Base-by-base conservation (phyloP, 768 basidiomycete species). In the Pleurotus tuber-regium region DNA sequence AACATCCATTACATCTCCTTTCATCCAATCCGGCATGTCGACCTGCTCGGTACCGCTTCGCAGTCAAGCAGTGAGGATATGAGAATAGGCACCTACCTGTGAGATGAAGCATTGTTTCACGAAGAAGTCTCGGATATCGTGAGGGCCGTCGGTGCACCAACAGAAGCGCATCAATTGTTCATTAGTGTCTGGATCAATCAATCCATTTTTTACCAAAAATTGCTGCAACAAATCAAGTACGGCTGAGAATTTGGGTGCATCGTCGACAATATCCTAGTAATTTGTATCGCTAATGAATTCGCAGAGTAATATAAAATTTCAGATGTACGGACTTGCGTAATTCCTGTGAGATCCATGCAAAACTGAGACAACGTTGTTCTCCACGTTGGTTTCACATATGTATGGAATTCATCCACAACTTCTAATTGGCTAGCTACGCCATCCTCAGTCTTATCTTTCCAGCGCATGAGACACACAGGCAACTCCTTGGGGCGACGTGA, bases 61-160 rank as follows among this genome's bases (percentile, higher is more conserved):
- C 29, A 48, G 38, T 26, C 31, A 39, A 24, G 47, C 33, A 43
- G 35, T 50, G 29, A 30, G n/a, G 21, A 26, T 19, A 44, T 44
- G 30, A 16, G 11, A 24, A 12, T 44, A 36, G 51, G 52, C 52
- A 71, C 74, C 57, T 50, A 86, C 87, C 66, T 84, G 80, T 42
- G 90, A 92, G 59, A 93, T 89, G 65, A 91, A 92, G 63, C 86
- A 92, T 65, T 93, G 91, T 66, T 93, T 94, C 43, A 89, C 83
- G 51, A 92, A 81, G 59, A 93, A 92, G 68, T 93, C 87, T 55
- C 87, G 77, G 43, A 93, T 66, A 65, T 92, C 90, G 59, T 80
- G 92, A 12, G 90, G 89, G 2, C 90, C 89, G 62, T 92, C 91
- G 49, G 79, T 86, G 66, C 87, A 90, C 88, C 88, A 91, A 64